Percentiles rank a stretch among this genome's conserved stretches.
Conservation (phyloP, 164 flowering plant genomes). For the Vitis rotundifolia region DNA sequence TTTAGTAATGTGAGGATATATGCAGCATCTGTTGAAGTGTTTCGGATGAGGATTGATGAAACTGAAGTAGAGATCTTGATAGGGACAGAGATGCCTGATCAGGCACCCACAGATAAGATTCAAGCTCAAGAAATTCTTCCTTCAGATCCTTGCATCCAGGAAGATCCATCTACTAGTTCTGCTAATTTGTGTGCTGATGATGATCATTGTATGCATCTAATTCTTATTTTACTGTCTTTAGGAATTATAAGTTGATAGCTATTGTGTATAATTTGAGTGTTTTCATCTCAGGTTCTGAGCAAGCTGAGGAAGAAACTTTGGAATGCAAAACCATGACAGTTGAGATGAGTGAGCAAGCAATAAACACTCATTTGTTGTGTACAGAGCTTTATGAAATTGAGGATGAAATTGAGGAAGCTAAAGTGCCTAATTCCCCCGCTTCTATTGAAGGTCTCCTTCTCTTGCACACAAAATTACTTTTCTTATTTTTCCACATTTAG, state of each 20-base stretch:
- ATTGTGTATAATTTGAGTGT: not conserved
- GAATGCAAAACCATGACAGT: conserved; percentile 14
- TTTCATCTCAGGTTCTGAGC: conserved; percentile 15
- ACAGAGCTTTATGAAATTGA: conserved; percentile 21
- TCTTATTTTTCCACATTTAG: too few relatives aligned
- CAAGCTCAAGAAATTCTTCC: conserved; percentile 28
- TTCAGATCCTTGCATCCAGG: conserved; percentile 16
- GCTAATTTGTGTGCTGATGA: conserved; percentile 15
- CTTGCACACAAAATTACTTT: conserved; percentile 35
- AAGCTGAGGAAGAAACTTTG: conserved; percentile 17
- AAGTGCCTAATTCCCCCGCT: conserved; percentile 31
- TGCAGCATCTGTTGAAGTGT: conserved; percentile 38
- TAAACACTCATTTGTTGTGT: conserved; percentile 17
- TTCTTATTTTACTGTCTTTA: not conserved
- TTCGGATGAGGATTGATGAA: conserved; percentile 24
- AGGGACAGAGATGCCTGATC: conserved; percentile 49
- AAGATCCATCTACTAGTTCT: conserved; percentile 25
- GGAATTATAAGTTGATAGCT: too few relatives aligned
- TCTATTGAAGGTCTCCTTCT: conserved; percentile 31
- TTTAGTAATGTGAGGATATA: not conserved
- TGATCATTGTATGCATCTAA: conserved; percentile 40
- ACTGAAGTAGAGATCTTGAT: conserved; percentile 43
- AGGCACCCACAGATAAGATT: conserved; percentile 34
- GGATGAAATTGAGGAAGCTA: conserved; percentile 40
- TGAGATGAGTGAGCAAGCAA: conserved; percentile 17